Percentiles rank a stretch among this genome's conserved stretches.
phyloP scores from a whole-genome alignment of 1,139 yeast species.

The Zygoascus sp. region DNA sequence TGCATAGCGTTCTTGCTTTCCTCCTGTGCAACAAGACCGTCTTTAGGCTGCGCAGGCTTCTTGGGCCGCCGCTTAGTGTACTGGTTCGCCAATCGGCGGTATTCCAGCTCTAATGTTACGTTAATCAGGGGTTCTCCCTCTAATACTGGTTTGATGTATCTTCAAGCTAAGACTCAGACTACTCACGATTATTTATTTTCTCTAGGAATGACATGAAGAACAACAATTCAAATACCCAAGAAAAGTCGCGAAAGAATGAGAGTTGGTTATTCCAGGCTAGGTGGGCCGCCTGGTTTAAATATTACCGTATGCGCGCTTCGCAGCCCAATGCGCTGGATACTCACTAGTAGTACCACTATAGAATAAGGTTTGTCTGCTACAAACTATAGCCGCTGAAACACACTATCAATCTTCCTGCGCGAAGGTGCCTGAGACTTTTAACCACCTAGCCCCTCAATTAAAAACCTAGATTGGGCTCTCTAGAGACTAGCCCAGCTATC shows the following conservation, averaged over 20 bases:
- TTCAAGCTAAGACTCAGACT: neutral
- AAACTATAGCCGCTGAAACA: no score
- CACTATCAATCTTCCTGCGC: no score
- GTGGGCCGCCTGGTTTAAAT: no score
- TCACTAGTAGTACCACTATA: no score
- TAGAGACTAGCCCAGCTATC: no score
- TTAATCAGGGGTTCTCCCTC: neutral
- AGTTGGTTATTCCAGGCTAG: no score
- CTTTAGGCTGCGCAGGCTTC: slow-evolving; percentile 8
- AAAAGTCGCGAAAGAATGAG: neutral
- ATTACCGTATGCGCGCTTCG: no score
- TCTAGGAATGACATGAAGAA: neutral
- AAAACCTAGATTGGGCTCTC: no score
- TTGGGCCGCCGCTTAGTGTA: slow-evolving; percentile 27
- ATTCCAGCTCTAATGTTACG: slow-evolving; percentile 25
- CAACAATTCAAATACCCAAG: neutral
- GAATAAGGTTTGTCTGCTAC: no score
- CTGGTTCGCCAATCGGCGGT: slow-evolving; percentile 30
- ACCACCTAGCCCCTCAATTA: no score
- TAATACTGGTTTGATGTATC: neutral
- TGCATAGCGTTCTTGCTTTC: neutral
- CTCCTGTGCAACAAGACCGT: slow-evolving; percentile 1
- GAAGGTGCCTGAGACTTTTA: no score
- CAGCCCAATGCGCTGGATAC: no score
- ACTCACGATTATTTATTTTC: slow-evolving; percentile 10